Evolutionary conservation across 192 early-diverging fungal species (phyloP).

Genomic region (Podila clonocystis): DNA sequence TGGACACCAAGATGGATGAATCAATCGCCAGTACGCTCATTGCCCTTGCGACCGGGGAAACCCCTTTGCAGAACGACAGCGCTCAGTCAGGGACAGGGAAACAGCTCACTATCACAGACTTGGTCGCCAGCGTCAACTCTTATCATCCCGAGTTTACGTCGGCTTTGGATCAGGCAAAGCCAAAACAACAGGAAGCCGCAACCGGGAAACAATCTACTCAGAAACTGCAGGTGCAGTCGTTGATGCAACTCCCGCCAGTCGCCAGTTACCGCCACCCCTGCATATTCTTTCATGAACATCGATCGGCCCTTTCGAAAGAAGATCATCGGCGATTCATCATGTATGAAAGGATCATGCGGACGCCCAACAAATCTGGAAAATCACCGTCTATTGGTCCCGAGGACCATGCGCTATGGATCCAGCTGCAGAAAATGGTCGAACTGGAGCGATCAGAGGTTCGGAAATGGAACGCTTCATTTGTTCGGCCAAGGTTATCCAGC

Average conservation of each 20-base stretch:
- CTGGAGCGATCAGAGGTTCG: constrained; percentile 25
- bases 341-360: constrained; percentile 20
- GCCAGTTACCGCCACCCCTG: constrained; percentile 27
- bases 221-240: constrained; percentile 8
- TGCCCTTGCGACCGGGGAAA: neutral
- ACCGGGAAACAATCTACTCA: neutral
- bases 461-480: constrained; percentile 24
- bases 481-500: constrained; percentile 18
- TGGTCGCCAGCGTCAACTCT: neutral
- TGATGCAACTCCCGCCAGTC: neutral
- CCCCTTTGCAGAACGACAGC: neutral
- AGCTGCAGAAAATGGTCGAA: constrained; percentile 26
- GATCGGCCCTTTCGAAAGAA: constrained; percentile 28
- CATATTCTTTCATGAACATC: constrained; percentile 23
- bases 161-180: neutral
- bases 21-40: neutral
- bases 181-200: neutral
- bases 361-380: neutral
- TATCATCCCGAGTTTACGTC: neutral
- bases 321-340: constrained; percentile 37
- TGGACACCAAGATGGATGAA: neutral
- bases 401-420: constrained; percentile 19
- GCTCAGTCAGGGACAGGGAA: neutral
- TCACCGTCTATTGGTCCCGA: constrained; percentile 11
- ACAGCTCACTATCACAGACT: neutral